These are phyloP conservation scores for Sporothrix sp. DNA, from an alignment of 2,329 filamentous ascomycete genomes.

Conservation along the genomic window DNA sequence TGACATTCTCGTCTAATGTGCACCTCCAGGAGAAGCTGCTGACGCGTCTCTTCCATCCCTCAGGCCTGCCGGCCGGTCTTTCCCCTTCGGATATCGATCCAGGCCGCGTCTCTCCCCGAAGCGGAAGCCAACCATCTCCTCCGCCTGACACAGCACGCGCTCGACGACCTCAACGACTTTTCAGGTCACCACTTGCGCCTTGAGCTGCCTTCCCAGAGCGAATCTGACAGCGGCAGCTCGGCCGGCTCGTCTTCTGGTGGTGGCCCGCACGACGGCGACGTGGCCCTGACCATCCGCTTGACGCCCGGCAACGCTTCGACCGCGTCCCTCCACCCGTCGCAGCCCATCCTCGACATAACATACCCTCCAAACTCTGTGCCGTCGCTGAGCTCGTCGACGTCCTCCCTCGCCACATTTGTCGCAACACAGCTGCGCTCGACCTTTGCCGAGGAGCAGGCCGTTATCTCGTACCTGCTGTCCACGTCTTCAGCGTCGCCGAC, in stretches of 20 bases:
- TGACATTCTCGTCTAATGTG: not conserved
- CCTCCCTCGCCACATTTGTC: conserved; percentile 64
- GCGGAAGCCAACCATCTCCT: conserved; percentile 64
- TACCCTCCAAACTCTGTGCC: conserved; percentile 63
- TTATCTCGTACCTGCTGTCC: conserved; percentile 65
- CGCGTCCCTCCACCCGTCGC: conserved; percentile 58
- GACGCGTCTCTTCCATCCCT: not conserved
- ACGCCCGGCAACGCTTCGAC: conserved; percentile 51
- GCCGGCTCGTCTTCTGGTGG: not conserved
- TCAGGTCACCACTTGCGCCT: conserved; percentile 73
- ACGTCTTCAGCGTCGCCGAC: conserved; percentile 42
- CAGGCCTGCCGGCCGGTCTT: conserved; percentile 84
- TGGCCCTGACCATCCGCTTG: conserved; percentile 63
- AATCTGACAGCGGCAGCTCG: conserved; percentile 15
- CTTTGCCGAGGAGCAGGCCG: conserved; percentile 81
- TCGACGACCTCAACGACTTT: conserved; percentile 82
- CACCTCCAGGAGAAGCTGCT: not conserved
- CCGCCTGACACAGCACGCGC: conserved; percentile 70
- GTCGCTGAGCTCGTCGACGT: conserved; percentile 58
- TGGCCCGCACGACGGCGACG: conserved; percentile 32
- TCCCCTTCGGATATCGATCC: conserved; percentile 70
- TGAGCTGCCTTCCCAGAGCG: conserved; percentile 34
- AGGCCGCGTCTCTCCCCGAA: conserved; percentile 55
- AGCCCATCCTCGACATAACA: conserved; percentile 63
- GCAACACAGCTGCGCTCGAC: conserved; percentile 66